Conservation (phyloP, 371 early-diverging fungal species). For the Cokeromyces recurvatus region DNA sequence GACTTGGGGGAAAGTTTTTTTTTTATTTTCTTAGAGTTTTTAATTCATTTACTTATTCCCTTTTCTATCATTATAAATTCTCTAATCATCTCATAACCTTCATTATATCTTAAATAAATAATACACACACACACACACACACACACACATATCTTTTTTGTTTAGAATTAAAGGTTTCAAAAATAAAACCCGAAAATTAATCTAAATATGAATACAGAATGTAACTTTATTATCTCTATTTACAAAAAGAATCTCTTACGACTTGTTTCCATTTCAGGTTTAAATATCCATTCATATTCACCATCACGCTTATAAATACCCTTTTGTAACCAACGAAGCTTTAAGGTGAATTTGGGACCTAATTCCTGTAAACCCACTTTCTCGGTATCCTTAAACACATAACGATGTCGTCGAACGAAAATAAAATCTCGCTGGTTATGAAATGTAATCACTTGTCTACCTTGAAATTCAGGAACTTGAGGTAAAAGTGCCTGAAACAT, state of each 20-base stretch:
- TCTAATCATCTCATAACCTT: too few species aligned
- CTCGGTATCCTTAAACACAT: conserved; percentile 89
- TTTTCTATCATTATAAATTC: too few species aligned
- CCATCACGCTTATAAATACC: conserved; percentile 90
- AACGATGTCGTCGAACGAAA: conserved; percentile 96
- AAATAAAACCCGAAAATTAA: too few species aligned
- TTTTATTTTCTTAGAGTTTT: neutral
- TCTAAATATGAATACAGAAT: too few species aligned
- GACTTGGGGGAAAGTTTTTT: neutral
- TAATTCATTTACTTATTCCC: neutral
- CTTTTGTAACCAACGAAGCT: conserved; percentile 91
- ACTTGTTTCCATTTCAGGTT: conserved; percentile 84
- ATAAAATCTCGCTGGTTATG: conserved; percentile 99
- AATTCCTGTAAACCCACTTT: conserved; percentile 91
- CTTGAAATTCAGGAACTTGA: conserved; percentile 93
- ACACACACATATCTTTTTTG: too few species aligned
- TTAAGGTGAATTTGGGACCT: conserved; percentile 96
- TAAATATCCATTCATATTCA: conserved; percentile 94
- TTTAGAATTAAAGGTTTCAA: too few species aligned
- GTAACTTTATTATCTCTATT: too few species aligned
- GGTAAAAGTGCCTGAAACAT: conserved; percentile 97
- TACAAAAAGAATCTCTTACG: conserved; percentile 79
- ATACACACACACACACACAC: too few species aligned
- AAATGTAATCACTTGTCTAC: conserved; percentile 95
- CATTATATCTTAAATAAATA: too few species aligned